phyloP scores from a whole-genome alignment of 2,329 filamentous ascomycete species.

The Aureobasidium sp. region DNA sequence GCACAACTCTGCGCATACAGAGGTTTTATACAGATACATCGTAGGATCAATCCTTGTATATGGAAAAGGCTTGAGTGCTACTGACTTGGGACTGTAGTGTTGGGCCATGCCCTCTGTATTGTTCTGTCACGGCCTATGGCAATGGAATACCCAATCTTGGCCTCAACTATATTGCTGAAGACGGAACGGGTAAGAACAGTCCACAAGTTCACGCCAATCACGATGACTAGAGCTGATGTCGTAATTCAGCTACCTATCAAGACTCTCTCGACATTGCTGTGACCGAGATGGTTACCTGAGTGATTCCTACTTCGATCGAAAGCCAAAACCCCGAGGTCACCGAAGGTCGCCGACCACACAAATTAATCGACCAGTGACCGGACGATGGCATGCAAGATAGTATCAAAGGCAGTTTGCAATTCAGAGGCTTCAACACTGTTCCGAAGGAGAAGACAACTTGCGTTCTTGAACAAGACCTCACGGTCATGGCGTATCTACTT shows the following conservation, averaged over 20 bases:
- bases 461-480: too few species aligned
- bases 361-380: neutral
- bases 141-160: neutral
- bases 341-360: neutral
- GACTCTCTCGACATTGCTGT: neutral
- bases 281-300: neutral
- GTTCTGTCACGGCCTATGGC: neutral
- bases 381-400: too few species aligned
- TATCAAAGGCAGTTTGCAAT: too few species aligned
- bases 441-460: too few species aligned
- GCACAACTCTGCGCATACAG: constrained; percentile 18
- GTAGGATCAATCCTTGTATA: too few species aligned
- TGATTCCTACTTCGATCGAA: too few species aligned
- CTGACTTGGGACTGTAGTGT: neutral
- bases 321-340: neutral
- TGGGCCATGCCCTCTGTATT: constrained; percentile 3
- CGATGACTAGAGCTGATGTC: neutral
- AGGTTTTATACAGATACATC: constrained; percentile 21
- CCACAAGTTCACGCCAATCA: too few species aligned
- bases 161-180: neutral
- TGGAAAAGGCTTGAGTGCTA: too few species aligned
- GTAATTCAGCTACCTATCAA: neutral
- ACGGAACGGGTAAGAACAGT: neutral
- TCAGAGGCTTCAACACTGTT: too few species aligned
- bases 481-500: too few species aligned